Evolutionary conservation across 345 rosid species (phyloP).

Genomic region (Eutrema japonicum): DNA sequence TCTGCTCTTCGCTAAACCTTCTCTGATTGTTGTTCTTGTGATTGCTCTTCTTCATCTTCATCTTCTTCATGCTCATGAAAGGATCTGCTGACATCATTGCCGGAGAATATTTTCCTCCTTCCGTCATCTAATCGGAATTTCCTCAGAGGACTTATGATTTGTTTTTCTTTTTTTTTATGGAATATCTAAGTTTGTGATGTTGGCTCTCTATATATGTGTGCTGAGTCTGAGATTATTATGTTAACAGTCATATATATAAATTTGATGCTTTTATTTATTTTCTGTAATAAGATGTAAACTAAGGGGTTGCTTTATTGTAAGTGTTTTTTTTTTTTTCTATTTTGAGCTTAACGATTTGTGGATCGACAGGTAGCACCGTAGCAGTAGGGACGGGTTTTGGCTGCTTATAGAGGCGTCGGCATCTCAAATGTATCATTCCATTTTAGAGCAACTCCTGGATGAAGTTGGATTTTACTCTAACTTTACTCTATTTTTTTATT

Average conservation of each 20-base stretch:
- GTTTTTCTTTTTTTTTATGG: constrained; percentile 11
- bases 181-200: constrained; percentile 36
- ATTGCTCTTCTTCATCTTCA: constrained; percentile 55
- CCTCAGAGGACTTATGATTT: constrained; percentile 8
- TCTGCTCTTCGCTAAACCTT: constrained; percentile 87
- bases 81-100: constrained; percentile 41
- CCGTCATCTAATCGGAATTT: constrained; percentile 45
- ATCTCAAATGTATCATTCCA: no score
- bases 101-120: constrained; percentile 51
- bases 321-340: constrained; percentile 3
- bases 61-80: constrained; percentile 47
- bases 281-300: constrained; percentile 26
- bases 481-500: no score
- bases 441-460: no score
- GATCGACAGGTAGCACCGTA: constrained; percentile 46
- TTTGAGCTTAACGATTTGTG: constrained; percentile 35
- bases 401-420: constrained; percentile 43
- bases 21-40: constrained; percentile 58
- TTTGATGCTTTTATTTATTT: background rate
- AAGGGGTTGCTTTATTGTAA: constrained; percentile 33
- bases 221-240: constrained; percentile 33
- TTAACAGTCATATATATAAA: constrained; percentile 1
- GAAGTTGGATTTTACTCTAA: no score
- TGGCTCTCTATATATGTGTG: constrained; percentile 36
- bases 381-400: constrained; percentile 43